Conservation (phyloP, 106 monocot genomes). For the Chionographis japonica region DNA sequence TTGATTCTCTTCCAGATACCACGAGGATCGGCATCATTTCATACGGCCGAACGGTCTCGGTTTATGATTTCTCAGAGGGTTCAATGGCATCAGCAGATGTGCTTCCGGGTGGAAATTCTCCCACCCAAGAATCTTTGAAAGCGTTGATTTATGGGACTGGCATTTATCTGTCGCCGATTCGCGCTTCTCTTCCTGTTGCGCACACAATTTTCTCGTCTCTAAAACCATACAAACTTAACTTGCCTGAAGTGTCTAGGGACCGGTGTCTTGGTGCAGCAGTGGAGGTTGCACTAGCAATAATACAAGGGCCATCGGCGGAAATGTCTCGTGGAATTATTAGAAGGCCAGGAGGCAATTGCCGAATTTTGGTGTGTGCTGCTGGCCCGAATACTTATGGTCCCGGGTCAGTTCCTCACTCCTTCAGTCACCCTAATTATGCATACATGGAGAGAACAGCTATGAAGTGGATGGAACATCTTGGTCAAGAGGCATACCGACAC, state of each 20-base stretch:
- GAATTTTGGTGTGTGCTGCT: conserved; percentile 82
- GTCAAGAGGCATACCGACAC: conserved; percentile 61
- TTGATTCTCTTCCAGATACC: conserved; percentile 77
- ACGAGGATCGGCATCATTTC: conserved; percentile 82
- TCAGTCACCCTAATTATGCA: conserved; percentile 89
- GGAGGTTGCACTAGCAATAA: conserved; percentile 85
- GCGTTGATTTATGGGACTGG: conserved; percentile 94
- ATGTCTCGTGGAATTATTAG: conserved; percentile 74
- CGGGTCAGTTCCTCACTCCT: conserved; percentile 87
- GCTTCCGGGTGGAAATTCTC: conserved; percentile 80
- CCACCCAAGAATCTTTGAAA: conserved; percentile 75
- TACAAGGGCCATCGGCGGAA: conserved; percentile 84
- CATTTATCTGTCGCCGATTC: conserved; percentile 76
- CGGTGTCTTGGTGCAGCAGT: conserved; percentile 93
- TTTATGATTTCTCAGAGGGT: conserved; percentile 98
- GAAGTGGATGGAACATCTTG: conserved; percentile 94
- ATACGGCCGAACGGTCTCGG: conserved; percentile 91
- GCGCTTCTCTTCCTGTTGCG: conserved; percentile 76
- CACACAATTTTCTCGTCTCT: conserved; percentile 93
- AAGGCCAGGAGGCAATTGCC: conserved; percentile 82
- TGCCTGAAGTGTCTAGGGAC: conserved; percentile 83
- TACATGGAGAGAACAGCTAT: conserved; percentile 90
- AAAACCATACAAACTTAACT: conserved; percentile 60
- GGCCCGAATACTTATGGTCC: conserved; percentile 95
- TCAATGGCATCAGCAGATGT: conserved; percentile 90